Conservation (phyloP, 768 basidiomycete genomes). For the Chlorophyllum brunneum region DNA sequence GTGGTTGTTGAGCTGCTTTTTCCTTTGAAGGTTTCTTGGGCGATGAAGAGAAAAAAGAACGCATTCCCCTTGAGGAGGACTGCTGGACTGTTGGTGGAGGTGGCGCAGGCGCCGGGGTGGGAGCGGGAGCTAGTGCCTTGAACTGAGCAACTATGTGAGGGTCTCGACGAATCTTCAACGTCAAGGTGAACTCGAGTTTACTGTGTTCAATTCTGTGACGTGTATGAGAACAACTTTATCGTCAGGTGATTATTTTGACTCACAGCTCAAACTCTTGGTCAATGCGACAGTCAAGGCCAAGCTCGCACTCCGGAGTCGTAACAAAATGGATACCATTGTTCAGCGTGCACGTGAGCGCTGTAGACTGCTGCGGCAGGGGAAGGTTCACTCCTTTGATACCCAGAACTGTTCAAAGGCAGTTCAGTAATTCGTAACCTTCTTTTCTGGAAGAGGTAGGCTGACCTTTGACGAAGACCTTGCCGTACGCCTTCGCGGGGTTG, state of each 20-base stretch:
- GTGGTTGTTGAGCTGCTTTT: constrained; percentile 34
- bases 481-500: constrained; percentile 74
- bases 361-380: constrained; percentile 74
- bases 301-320: constrained; percentile 75
- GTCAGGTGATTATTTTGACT: constrained; percentile 24
- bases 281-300: constrained; percentile 57
- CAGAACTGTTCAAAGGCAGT: constrained; percentile 54
- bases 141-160: constrained; percentile 80
- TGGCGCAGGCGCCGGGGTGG: constrained; percentile 22
- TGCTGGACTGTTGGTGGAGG: constrained; percentile 38
- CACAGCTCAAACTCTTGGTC: constrained; percentile 92
- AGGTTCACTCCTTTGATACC: constrained; percentile 70
- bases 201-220: constrained; percentile 76
- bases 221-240: background rate
- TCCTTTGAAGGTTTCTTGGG: constrained; percentile 62
- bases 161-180: constrained; percentile 81
- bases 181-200: constrained; percentile 93
- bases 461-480: constrained; percentile 96
- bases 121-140: constrained; percentile 49
- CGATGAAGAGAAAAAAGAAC: constrained; percentile 72
- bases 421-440: background rate
- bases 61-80: constrained; percentile 60
- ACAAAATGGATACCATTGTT: constrained; percentile 98
- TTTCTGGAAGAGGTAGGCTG: constrained; percentile 15
- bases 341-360: constrained; percentile 78